phyloP scores from a whole-genome alignment of 139 green algal genomes.

The Volvox africanus region DNA sequence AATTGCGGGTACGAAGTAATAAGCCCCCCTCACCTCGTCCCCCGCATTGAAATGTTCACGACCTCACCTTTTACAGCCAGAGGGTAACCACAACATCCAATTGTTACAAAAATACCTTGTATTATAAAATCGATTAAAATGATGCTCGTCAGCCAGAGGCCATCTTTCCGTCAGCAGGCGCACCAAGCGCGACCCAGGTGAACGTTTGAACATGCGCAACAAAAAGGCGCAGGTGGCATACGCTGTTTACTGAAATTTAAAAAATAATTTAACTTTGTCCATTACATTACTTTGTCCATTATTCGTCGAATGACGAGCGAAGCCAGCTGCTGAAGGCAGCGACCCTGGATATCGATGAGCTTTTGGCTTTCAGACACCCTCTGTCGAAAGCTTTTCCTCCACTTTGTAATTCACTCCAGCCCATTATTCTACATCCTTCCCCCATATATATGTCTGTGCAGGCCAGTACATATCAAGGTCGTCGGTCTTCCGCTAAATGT shows the following conservation, averaged over 20 bases:
- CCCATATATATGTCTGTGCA: neutral
- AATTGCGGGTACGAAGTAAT: neutral
- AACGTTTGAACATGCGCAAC: too few species aligned
- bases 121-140: neutral
- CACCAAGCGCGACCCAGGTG: constrained; percentile 7
- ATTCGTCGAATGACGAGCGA: too few species aligned
- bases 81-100: neutral
- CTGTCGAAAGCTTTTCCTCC: neutral
- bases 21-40: neutral
- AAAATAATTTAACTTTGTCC: too few species aligned
- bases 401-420: neutral
- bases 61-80: neutral
- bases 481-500: neutral
- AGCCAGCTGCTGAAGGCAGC: neutral
- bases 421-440: neutral
- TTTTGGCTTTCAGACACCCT: neutral
- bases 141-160: neutral
- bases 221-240: too few species aligned
- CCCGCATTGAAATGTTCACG: neutral
- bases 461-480: neutral
- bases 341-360: neutral
- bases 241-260: too few species aligned
- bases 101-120: neutral
- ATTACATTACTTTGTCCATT: neutral
- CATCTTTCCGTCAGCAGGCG: neutral